Percentiles rank a stretch among this genome's conserved stretches.
Evolutionary conservation across 2,329 filamentous ascomycete species (phyloP).

Genomic region (Calonectria henricotiae): DNA sequence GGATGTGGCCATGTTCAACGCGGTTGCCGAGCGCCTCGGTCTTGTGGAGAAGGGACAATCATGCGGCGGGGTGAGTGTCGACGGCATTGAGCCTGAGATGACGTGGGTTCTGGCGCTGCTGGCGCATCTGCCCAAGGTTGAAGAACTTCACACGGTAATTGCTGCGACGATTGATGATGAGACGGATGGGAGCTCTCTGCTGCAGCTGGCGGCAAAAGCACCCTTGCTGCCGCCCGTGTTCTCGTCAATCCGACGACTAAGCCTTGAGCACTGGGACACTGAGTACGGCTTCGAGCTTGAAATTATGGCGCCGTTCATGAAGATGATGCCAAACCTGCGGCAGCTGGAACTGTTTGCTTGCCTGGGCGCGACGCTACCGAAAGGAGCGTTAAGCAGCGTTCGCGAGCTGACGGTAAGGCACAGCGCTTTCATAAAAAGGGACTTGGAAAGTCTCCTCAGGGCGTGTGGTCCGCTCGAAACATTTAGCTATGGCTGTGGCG

Average conservation of each 20-base stretch:
- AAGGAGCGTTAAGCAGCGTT: slow-evolving; percentile 4
- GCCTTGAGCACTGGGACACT: slow-evolving; percentile 1
- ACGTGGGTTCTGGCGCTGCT: slow-evolving; percentile 4
- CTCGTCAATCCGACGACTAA: background rate
- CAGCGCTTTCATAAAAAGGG: background rate
- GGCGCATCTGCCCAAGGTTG: background rate
- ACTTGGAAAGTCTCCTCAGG: background rate
- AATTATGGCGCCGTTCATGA: background rate
- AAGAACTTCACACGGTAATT: background rate
- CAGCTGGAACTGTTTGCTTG: slow-evolving; percentile 1
- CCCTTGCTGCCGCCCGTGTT: background rate
- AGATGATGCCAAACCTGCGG: slow-evolving; percentile 11
- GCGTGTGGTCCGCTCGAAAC: slow-evolving; percentile 3
- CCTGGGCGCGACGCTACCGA: background rate
- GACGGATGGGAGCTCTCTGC: background rate
- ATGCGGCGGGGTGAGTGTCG: background rate
- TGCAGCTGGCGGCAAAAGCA: background rate
- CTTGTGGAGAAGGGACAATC: background rate
- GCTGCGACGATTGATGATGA: background rate
- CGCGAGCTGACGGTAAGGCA: slow-evolving; percentile 1
- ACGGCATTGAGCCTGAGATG: background rate
- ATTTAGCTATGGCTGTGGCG: background rate
- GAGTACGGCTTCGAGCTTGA: slow-evolving; percentile 19
- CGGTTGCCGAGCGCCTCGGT: background rate
- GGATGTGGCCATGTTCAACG: background rate